A percentile compares a stretch with the other conserved stretches of the same genome.
Evolutionary conservation across 176 grass and related monocot genomes (phyloP).

Genomic region (Themeda triandra): DNA sequence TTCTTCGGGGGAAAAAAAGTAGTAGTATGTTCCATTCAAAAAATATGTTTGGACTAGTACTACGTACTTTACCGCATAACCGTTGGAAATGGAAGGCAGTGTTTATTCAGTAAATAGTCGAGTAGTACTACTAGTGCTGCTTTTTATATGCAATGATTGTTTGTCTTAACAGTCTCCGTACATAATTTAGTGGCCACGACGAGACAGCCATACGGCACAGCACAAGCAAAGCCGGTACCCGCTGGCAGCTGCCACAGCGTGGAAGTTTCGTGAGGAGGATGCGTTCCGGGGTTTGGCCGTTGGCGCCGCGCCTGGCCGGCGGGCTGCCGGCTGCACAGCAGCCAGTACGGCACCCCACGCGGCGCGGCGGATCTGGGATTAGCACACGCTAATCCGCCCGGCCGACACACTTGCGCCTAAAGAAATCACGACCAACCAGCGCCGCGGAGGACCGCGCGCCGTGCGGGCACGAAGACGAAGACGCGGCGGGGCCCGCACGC

Average conservation of each 20-base stretch:
- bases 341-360: background rate
- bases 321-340: background rate
- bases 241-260: background rate
- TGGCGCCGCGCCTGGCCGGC: background rate
- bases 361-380: slow-evolving; percentile 19
- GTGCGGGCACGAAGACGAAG: background rate
- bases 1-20: no score
- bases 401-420: slow-evolving; percentile 36
- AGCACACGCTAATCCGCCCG: background rate
- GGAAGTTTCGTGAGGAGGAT: background rate
- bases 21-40: no score
- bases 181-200: background rate
- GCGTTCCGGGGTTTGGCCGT: background rate
- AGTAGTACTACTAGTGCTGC: background rate
- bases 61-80: no score
- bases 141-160: background rate
- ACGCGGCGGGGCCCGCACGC: slow-evolving; percentile 4
- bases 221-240: background rate
- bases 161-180: background rate
- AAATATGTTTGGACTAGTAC: no score
- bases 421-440: slow-evolving; percentile 20
- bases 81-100: background rate
- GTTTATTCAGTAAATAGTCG: background rate
- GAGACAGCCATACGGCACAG: slow-evolving; percentile 9
- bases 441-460: slow-evolving; percentile 12